Evolutionary conservation across 208 protist species (phyloP).

Genomic region (Crithidia acanthocephali): DNA sequence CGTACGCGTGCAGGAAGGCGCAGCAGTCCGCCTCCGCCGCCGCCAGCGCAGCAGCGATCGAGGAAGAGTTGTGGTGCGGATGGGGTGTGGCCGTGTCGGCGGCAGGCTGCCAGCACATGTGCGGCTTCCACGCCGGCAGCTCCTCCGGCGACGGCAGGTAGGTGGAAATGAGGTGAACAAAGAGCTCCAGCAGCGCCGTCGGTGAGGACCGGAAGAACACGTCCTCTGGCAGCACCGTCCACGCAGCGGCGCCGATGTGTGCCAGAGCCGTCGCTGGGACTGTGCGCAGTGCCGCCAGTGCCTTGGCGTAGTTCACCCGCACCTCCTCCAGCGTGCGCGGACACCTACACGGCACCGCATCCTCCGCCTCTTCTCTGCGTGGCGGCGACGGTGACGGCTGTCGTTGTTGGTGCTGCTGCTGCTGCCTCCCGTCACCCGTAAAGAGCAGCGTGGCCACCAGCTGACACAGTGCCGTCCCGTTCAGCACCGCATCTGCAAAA

Average conservation of each 20-base stretch:
- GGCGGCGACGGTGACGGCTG: too few relatives aligned
- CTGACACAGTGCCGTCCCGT: slow-evolving; percentile 66
- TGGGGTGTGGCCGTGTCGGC: slow-evolving; percentile 15
- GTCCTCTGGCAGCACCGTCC: slow-evolving; percentile 49
- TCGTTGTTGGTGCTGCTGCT: neutral
- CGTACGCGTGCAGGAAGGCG: slow-evolving; percentile 47
- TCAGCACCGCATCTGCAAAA: slow-evolving; percentile 70
- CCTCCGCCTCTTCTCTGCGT: neutral
- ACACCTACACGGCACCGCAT: slow-evolving; percentile 33
- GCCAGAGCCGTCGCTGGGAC: slow-evolving; percentile 18
- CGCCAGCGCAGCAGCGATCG: slow-evolving; percentile 24
- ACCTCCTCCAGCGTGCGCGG: slow-evolving; percentile 56
- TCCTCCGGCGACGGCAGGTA: slow-evolving; percentile 49
- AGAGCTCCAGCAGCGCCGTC: slow-evolving; percentile 47
- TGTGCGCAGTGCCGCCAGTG: slow-evolving; percentile 21
- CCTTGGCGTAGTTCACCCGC: slow-evolving; percentile 51
- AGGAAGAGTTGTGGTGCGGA: neutral
- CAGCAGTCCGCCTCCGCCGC: slow-evolving; percentile 54
- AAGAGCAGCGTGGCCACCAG: slow-evolving; percentile 36
- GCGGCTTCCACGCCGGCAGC: slow-evolving; percentile 25
- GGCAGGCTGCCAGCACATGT: slow-evolving; percentile 50
- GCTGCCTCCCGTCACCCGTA: slow-evolving; percentile 5
- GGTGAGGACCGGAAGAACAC: slow-evolving; percentile 40
- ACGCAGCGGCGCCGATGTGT: slow-evolving; percentile 28
- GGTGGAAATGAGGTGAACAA: slow-evolving; percentile 52